phyloP scores from a whole-genome alignment of 768 basidiomycete genomes.

The Suillus discolor region DNA sequence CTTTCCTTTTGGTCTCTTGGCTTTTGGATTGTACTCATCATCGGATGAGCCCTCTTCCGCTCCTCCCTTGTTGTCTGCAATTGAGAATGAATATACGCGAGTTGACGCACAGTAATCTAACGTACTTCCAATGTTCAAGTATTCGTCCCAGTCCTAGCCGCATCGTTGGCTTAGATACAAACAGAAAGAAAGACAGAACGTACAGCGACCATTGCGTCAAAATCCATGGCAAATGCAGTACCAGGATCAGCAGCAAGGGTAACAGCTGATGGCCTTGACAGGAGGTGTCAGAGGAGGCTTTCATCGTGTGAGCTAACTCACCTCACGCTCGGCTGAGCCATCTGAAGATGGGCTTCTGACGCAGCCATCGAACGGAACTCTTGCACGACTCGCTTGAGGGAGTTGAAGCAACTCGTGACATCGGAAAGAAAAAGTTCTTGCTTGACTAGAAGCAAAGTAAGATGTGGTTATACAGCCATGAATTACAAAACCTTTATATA shows the following conservation, averaged over 20 bases:
- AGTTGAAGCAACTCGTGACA: slow-evolving; percentile 74
- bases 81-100: not conserved
- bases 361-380: slow-evolving; percentile 54
- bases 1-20: slow-evolving; percentile 29
- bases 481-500: slow-evolving; percentile 47
- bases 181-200: slow-evolving; percentile 22
- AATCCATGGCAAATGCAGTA: slow-evolving; percentile 53
- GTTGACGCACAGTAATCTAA: slow-evolving; percentile 11
- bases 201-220: slow-evolving; percentile 67
- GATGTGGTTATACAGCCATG: not conserved
- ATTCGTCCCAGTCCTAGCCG: slow-evolving; percentile 64
- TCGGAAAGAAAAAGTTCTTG: slow-evolving; percentile 84
- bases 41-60: slow-evolving; percentile 41
- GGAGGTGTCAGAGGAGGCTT: slow-evolving; percentile 6
- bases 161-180: not conserved
- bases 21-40: slow-evolving; percentile 52
- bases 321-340: slow-evolving; percentile 70
- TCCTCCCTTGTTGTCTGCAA: slow-evolving; percentile 10
- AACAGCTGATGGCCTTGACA: slow-evolving; percentile 48
- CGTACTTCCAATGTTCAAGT: slow-evolving; percentile 50
- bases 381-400: slow-evolving; percentile 77
- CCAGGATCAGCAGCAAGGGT: slow-evolving; percentile 56
- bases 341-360: slow-evolving; percentile 60
- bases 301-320: slow-evolving; percentile 31
- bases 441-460: slow-evolving; percentile 54